Percentiles rank a stretch among this genome's conserved stretches.
Evolutionary conservation across 352 stramenopile species (phyloP).

Genomic region (Pythium phragmiticola): DNA sequence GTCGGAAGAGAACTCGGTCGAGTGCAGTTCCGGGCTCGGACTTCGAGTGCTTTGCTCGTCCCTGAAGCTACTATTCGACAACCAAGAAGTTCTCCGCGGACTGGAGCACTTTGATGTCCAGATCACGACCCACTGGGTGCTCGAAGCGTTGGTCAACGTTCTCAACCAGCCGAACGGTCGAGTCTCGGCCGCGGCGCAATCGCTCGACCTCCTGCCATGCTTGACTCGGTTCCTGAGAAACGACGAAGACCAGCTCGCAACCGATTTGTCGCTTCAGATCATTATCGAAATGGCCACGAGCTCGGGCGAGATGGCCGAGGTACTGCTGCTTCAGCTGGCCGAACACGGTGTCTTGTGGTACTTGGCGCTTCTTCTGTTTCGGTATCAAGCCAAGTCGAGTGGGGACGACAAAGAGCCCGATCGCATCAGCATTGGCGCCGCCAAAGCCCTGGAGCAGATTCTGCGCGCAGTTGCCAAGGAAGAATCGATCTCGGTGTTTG

Average conservation of each 20-base stretch:
- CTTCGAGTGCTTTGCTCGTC: constrained; percentile 74
- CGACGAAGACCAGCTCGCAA: constrained; percentile 64
- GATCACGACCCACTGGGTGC: constrained; percentile 71
- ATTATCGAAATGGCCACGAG: constrained; percentile 81
- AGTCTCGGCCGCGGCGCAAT: constrained; percentile 77
- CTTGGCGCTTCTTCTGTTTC: constrained; percentile 76
- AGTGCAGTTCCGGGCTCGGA: constrained; percentile 70
- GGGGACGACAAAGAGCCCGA: constrained; percentile 44
- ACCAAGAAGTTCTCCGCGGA: constrained; percentile 52
- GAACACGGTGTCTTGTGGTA: constrained; percentile 86
- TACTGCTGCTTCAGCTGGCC: constrained; percentile 74
- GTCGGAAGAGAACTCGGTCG: constrained; percentile 74
- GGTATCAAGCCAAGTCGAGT: constrained; percentile 36
- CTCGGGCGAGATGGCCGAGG: constrained; percentile 78
- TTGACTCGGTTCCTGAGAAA: constrained; percentile 74
- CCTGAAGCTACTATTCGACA: constrained; percentile 75
- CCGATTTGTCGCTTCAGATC: constrained; percentile 77
- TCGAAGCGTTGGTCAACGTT: constrained; percentile 81
- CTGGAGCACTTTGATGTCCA: constrained; percentile 64
- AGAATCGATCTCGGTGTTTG: constrained; percentile 71
- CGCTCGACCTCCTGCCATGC: constrained; percentile 77
- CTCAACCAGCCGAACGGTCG: constrained; percentile 81
- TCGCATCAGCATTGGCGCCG: constrained; percentile 67
- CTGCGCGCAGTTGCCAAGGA: constrained; percentile 66
- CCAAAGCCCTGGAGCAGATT: constrained; percentile 71